These are phyloP conservation scores for Symbiodinium natans DNA, from an alignment of 73 alveolate genomes.

Conservation along the genomic window DNA sequence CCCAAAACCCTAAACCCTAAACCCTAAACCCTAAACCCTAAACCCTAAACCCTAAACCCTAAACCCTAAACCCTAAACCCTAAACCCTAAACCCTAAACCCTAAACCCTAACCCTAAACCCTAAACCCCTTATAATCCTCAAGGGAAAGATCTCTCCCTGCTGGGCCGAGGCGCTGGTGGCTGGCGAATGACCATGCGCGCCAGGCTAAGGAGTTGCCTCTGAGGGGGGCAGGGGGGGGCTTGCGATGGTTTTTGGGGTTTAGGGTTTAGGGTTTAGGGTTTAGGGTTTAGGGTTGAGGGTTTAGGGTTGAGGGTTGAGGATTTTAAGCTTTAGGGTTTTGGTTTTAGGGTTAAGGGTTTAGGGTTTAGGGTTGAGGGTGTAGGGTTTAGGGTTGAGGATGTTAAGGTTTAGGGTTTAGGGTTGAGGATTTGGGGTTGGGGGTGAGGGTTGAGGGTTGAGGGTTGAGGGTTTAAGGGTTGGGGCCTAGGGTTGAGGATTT, in stretches of 20 bases:
- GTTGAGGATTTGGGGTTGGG: too few relatives aligned
- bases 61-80: neutral
- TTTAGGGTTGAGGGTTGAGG: too few relatives aligned
- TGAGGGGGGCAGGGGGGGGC: neutral
- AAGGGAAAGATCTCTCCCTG: too few relatives aligned
- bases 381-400: too few relatives aligned
- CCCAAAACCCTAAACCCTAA: too few relatives aligned
- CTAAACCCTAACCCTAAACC: neutral
- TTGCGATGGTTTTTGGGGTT: neutral
- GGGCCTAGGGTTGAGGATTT: too few relatives aligned
- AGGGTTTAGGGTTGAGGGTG: neutral
- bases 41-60: neutral
- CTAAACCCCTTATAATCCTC: neutral
- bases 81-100: neutral
- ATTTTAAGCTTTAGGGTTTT: neutral
- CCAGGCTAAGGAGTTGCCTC: neutral
- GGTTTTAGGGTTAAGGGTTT: neutral
- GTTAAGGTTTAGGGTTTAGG: too few relatives aligned
- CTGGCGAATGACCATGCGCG: neutral
- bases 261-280: neutral
- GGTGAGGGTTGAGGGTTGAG: too few relatives aligned
- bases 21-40: too few relatives aligned
- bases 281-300: neutral
- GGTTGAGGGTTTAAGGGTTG: too few relatives aligned
- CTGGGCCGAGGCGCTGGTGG: neutral